phyloP scores from a whole-genome alignment of 116 monocot genomes.

The Posidonia oceanica region DNA sequence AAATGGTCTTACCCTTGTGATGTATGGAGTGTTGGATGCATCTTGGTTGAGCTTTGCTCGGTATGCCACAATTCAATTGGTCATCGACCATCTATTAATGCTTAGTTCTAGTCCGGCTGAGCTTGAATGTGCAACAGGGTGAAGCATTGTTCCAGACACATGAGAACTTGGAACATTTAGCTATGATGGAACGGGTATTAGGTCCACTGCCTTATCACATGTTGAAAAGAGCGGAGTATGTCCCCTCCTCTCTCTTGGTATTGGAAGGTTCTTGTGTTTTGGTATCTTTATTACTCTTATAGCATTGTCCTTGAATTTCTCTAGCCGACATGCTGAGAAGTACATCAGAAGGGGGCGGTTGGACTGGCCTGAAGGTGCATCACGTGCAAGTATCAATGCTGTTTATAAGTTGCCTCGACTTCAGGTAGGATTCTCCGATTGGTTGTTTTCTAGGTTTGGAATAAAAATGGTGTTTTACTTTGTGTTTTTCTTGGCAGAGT shows the following conservation, averaged over 20 bases:
- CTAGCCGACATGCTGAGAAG: conserved; percentile 48
- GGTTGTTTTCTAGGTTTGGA: background rate
- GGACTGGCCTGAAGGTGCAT: conserved; percentile 80
- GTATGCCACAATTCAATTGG: conserved; percentile 14
- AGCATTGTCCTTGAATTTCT: background rate
- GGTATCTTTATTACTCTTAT: background rate
- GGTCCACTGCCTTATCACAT: conserved; percentile 62
- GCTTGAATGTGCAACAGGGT: conserved; percentile 21
- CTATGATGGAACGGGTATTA: conserved; percentile 87
- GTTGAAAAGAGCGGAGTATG: conserved; percentile 65
- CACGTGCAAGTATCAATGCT: conserved; percentile 65
- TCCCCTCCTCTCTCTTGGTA: background rate
- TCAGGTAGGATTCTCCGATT: conserved; percentile 26
- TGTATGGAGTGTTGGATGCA: conserved; percentile 85
- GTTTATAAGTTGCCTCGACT: conserved; percentile 51
- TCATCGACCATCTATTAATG: background rate
- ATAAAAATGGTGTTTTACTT: background rate
- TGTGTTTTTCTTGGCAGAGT: conserved; percentile 24
- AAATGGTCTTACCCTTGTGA: conserved; percentile 91
- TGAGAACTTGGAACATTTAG: conserved; percentile 83
- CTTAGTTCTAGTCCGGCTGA: background rate
- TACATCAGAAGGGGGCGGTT: conserved; percentile 57
- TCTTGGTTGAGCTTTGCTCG: conserved; percentile 84
- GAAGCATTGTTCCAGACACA: conserved; percentile 85
- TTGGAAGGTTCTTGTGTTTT: background rate